Evolutionary conservation across 2,329 filamentous ascomycete genomes (phyloP).

Genomic region (Trichoderma aggressivum): DNA sequence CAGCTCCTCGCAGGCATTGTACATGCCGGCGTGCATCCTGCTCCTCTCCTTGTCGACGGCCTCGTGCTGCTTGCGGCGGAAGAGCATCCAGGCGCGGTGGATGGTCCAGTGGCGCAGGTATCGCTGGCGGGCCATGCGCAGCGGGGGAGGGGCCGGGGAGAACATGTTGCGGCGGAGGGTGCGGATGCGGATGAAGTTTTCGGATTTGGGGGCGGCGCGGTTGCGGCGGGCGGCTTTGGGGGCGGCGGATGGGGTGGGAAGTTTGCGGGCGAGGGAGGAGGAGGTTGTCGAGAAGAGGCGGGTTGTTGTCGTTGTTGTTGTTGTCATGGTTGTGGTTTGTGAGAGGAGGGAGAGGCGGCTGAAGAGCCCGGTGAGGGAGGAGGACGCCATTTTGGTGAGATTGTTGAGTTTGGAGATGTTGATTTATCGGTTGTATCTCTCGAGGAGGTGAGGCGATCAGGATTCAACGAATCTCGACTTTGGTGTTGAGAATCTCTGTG

Average conservation of each 20-base stretch:
- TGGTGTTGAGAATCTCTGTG: neutral
- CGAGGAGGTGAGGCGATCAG: neutral
- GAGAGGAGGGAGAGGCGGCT: conserved; percentile 23
- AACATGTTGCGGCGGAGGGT: conserved; percentile 48
- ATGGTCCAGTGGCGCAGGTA: conserved; percentile 97
- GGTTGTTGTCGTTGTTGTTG: no score
- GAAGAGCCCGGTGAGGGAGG: conserved; percentile 33
- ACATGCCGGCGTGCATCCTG: conserved; percentile 78
- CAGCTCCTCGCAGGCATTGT: conserved; percentile 80
- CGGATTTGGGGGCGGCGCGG: conserved; percentile 32
- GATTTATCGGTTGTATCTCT: neutral
- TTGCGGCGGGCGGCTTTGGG: conserved; percentile 28
- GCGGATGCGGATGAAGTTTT: conserved; percentile 42
- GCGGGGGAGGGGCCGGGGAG: conserved; percentile 58
- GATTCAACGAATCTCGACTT: neutral
- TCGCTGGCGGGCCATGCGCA: conserved; percentile 84
- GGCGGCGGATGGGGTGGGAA: conserved; percentile 27
- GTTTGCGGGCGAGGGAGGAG: conserved; percentile 30
- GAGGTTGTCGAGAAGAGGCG: conserved; percentile 35
- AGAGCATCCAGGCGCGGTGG: conserved; percentile 89
- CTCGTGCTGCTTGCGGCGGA: conserved; percentile 65
- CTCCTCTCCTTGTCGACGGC: conserved; percentile 68
- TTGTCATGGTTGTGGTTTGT: conserved; percentile 13
- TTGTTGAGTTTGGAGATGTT: neutral
- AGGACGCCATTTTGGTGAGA: conserved; percentile 27